phyloP scores from a whole-genome alignment of 2,329 filamentous ascomycete species.

The Aspergillus niger region DNA sequence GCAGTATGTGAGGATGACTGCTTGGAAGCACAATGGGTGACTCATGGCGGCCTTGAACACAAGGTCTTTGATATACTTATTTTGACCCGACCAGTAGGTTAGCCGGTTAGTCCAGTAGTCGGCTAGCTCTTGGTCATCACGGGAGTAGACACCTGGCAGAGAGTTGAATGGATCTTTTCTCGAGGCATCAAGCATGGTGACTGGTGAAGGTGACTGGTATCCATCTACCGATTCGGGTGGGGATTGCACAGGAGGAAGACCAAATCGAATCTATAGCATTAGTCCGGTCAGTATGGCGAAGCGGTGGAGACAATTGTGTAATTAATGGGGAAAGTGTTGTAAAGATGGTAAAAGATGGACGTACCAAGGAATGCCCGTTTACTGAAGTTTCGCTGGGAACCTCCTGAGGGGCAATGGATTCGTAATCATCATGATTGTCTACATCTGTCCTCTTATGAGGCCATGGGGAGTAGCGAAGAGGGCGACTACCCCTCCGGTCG shows the following conservation, averaged over 20 bases:
- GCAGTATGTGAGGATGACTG: slow-evolving; percentile 40
- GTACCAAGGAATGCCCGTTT: not conserved
- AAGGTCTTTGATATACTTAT: slow-evolving; percentile 38
- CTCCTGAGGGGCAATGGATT: slow-evolving; percentile 1
- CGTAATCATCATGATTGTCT: slow-evolving; percentile 1
- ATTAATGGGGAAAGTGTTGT: not conserved
- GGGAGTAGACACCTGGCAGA: slow-evolving; percentile 28
- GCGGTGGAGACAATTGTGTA: no score
- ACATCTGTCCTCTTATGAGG: slow-evolving; percentile 21
- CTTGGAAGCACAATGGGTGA: slow-evolving; percentile 40
- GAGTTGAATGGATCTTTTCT: slow-evolving; percentile 37
- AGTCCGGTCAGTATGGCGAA: not conserved
- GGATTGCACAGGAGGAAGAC: not conserved
- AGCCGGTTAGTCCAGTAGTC: slow-evolving; percentile 41
- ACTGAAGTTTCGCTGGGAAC: slow-evolving; percentile 1
- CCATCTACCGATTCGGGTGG: slow-evolving; percentile 9
- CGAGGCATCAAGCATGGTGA: slow-evolving; percentile 31
- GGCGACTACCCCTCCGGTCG: slow-evolving; percentile 18
- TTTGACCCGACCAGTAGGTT: slow-evolving; percentile 47
- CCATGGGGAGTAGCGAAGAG: slow-evolving; percentile 28
- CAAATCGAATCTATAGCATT: not conserved
- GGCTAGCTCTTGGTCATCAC: slow-evolving; percentile 35
- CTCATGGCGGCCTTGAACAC: slow-evolving; percentile 39
- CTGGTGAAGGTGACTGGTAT: slow-evolving; percentile 23
- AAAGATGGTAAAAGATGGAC: slow-evolving; percentile 5